Evolutionary conservation across 2,329 filamentous ascomycete genomes (phyloP).

Genomic region (Xylaria hypoxylon): DNA sequence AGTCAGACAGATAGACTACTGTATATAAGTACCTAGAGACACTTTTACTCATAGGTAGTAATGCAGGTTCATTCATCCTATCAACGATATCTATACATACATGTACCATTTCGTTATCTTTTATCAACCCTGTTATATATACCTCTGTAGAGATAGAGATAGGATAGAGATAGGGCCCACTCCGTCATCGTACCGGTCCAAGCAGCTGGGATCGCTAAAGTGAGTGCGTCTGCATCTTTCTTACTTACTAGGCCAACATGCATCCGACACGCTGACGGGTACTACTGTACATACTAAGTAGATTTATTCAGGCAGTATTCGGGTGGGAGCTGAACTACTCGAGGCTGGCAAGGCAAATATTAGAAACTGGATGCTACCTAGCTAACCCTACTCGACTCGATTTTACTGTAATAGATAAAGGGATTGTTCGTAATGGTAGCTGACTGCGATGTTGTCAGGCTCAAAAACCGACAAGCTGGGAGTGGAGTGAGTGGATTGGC

Average conservation of each 20-base stretch:
- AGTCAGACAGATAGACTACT: not conserved
- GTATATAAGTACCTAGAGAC: too few species aligned
- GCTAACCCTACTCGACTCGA: not conserved
- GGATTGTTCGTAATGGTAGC: not conserved
- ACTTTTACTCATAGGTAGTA: too few species aligned
- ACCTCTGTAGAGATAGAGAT: too few species aligned
- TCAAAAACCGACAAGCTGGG: not conserved
- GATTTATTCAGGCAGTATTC: too few species aligned
- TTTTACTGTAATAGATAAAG: not conserved
- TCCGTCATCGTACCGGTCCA: conserved; percentile 9
- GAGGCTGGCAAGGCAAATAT: conserved; percentile 9
- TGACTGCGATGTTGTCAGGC: not conserved
- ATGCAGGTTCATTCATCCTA: too few species aligned
- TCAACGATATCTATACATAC: too few species aligned
- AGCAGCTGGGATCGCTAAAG: conserved; percentile 27
- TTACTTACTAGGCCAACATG: not conserved
- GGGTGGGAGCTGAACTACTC: not conserved
- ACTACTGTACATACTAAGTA: too few species aligned
- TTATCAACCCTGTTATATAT: not conserved
- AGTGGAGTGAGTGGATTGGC: conserved; percentile 28
- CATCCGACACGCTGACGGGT: not conserved
- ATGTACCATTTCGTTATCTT: too few species aligned
- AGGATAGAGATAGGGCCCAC: conserved; percentile 17
- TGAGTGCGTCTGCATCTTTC: too few species aligned
- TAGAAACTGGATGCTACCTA: conserved; percentile 4